These are phyloP conservation scores for Colletotrichum australisinense DNA, from an alignment of 2,329 filamentous ascomycete genomes.

Conservation along the genomic window DNA sequence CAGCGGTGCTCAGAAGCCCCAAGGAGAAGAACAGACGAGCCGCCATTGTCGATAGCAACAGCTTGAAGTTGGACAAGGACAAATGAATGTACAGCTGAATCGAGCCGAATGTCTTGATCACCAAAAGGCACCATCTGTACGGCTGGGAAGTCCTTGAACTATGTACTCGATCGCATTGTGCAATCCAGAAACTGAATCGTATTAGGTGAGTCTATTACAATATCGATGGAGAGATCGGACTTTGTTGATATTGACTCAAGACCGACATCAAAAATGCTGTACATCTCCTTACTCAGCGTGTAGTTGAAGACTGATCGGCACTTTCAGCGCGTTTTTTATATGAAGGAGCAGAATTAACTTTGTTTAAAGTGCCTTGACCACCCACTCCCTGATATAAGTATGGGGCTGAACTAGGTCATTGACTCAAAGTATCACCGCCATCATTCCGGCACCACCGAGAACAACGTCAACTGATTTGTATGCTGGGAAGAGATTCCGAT, in stretches of 20 bases:
- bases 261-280: background rate
- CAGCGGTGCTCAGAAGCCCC: background rate
- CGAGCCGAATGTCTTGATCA: background rate
- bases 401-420: background rate
- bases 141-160: background rate
- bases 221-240: too few species aligned
- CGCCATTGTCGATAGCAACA: background rate
- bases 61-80: background rate
- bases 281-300: background rate
- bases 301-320: background rate
- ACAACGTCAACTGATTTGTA: background rate
- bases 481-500: too few species aligned
- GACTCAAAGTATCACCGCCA: background rate
- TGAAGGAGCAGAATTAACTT: background rate
- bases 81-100: background rate
- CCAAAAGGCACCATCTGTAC: background rate
- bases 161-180: background rate
- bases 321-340: background rate
- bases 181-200: background rate
- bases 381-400: background rate
- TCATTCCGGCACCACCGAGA: background rate
- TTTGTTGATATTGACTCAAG: background rate
- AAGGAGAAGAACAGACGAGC: background rate
- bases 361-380: background rate
- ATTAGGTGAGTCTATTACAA: background rate